Conservation (phyloP, 2,329 filamentous ascomycete genomes). For the Cytospora piceae region DNA sequence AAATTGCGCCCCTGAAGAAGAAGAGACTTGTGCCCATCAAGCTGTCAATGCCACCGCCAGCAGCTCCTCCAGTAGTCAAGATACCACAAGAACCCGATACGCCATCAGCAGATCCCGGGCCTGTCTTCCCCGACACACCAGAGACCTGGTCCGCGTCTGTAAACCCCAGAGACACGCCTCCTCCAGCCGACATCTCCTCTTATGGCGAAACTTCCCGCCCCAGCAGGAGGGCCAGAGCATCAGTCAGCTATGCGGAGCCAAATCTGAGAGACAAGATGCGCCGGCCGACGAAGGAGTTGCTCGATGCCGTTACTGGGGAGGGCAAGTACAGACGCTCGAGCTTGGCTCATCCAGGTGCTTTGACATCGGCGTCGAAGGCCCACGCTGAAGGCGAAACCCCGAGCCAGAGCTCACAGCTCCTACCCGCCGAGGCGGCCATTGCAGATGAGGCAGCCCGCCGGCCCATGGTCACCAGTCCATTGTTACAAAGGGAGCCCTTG, state of each 20-base stretch:
- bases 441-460: conserved; percentile 31
- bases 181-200: conserved; percentile 59
- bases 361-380: conserved; percentile 39
- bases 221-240: conserved; percentile 67
- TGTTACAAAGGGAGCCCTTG: conserved; percentile 39
- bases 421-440: conserved; percentile 35
- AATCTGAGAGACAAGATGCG: conserved; percentile 84
- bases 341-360: conserved; percentile 35
- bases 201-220: conserved; percentile 63
- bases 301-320: conserved; percentile 73
- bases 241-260: conserved; percentile 81
- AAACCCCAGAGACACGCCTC: conserved; percentile 58
- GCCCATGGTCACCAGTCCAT: conserved; percentile 43
- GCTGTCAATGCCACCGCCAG: conserved; percentile 33
- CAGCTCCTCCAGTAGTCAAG: conserved; percentile 31
- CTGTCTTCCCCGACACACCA: conserved; percentile 55
- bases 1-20: conserved; percentile 31
- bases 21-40: conserved; percentile 38
- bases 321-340: conserved; percentile 50
- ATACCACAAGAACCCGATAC: conserved; percentile 37
- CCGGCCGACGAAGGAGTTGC: conserved; percentile 74
- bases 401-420: conserved; percentile 26
- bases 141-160: conserved; percentile 44
- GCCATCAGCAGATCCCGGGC: conserved; percentile 45
- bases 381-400: conserved; percentile 41